Evolutionary conservation across 2,329 filamentous ascomycete species (phyloP).

Genomic region (Berkeleyomyces rouxiae): DNA sequence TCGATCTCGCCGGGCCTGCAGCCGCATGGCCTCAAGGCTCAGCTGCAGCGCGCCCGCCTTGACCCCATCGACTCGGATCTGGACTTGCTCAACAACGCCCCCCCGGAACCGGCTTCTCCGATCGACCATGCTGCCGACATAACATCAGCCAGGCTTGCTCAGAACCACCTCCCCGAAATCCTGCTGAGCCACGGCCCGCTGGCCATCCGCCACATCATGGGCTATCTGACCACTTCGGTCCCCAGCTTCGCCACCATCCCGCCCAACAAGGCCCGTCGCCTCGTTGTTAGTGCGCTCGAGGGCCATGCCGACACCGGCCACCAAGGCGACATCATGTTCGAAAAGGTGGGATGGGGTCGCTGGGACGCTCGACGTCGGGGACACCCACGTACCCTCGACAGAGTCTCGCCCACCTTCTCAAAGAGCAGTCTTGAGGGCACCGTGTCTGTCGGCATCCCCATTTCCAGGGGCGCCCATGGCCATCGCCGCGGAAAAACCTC

Average conservation of each 20-base stretch:
- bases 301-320: slow-evolving; percentile 41
- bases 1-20: slow-evolving; percentile 81
- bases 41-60: slow-evolving; percentile 40
- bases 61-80: slow-evolving; percentile 69
- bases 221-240: slow-evolving; percentile 80
- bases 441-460: slow-evolving; percentile 34
- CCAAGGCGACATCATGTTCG: slow-evolving; percentile 63
- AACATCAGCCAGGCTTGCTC: slow-evolving; percentile 70
- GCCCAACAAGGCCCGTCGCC: slow-evolving; percentile 71
- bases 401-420: slow-evolving; percentile 20
- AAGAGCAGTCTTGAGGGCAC: slow-evolving; percentile 22
- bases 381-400: slow-evolving; percentile 32
- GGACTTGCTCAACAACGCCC: slow-evolving; percentile 53
- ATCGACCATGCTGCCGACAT: slow-evolving; percentile 67
- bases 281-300: slow-evolving; percentile 86
- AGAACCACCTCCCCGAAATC: slow-evolving; percentile 79
- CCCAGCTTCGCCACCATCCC: slow-evolving; percentile 83
- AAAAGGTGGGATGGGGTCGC: slow-evolving; percentile 93
- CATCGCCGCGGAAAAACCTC: slow-evolving; percentile 28
- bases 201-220: slow-evolving; percentile 90
- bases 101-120: slow-evolving; percentile 29
- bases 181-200: slow-evolving; percentile 77
- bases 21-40: slow-evolving; percentile 61
- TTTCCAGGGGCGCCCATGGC: slow-evolving; percentile 25
- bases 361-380: slow-evolving; percentile 75